Evolutionary conservation across 1,139 yeast species (phyloP), one percentile per base, ranked within the genome.

Genomic region (Yueomyces sp.): DNA sequence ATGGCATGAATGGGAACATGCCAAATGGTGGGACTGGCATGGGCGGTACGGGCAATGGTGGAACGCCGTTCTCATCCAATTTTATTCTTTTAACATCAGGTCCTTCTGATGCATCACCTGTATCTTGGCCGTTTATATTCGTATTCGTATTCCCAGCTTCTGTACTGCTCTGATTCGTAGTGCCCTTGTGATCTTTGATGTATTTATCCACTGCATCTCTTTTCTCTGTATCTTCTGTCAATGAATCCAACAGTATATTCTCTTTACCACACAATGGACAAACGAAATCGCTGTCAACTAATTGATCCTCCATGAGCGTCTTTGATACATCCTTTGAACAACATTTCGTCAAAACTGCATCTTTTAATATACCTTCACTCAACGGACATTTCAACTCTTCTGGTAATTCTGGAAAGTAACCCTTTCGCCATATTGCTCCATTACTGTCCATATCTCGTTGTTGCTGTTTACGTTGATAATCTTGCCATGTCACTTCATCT

Each of bases 401-500:
- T 56, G 51, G 67, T 37, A 68, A 44, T 42, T 61, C 62, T 25
- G 52, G 46, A 41, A 58, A 62, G 43, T 56, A 55, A 8, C 54
- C 58, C 40, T 53, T 50, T 30, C 48, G 44, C 53, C 59, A 61
- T 6, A 54, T 44, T 3, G 51, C 50, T 50, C 76, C 72, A 48
- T 65, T 66, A n/a, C 69, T 70, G 38, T 72, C 77, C 19, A 69
- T 64, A 45, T 75, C 67, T 41, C 75, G 75, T 52, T 56, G 76
- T 27, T 71, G 68, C 49, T 69, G 79, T 55, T 80, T 79, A 52
- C 81, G 78, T 61, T 86, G 95, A 59, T 78, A 87, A 43, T 72
- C 77, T 46, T 81, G 78, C 98, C 99, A 93, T 0, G 97, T 83
- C 54, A 81, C 83, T 41, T 79, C 76, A 65, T 91, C 98, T 0